Evolutionary conservation across 2,329 filamentous ascomycete genomes (phyloP), one percentile per base, ranked within the genome.

Genomic region (Aspergillus fumigatus): DNA sequence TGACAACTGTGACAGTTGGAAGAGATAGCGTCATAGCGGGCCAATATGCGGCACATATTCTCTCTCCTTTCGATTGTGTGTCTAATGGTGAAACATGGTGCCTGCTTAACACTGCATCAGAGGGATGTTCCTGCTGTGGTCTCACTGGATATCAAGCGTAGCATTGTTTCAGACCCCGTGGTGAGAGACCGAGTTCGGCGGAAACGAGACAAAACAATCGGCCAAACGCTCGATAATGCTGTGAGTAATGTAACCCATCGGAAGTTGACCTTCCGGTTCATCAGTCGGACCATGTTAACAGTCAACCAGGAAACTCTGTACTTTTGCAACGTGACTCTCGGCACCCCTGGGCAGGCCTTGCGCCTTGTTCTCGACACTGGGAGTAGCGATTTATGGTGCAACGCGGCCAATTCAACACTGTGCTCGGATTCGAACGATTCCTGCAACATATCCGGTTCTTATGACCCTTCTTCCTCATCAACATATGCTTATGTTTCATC

Each of bases 401-500:
- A 85, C 59, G 71, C 79, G 0, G 73, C 73, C 5, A 74, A 72
- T 54, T 84, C 82, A n/a, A 59, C 63, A 9, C 63, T 82, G 3
- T 85, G 83, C 64, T 65, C 65, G n/a, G 59, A 66, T 9, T 62
- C 68, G 9, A 62, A 58, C 17, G 67, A 77, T 58, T 69, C 71
- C 14, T 85, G 83, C 64, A 64, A 65, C 9, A 62, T 61, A 7
- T 78, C 80, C 2, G 83, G 83, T 17, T 81, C 79, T 7, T 85
- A 82, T 67, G 70, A 75, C 61, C 70, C 81, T 1, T 81, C 80
- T 62, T 67, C 79, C 1, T 96, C 91, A 0, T 90, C 88, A 1
- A 89, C 90, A 2, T 93, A 92, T 73, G 67, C 80, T 35, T 91
- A 87, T 68, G 73, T 96, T 54, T 86, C 85, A 60, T 86, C 83